Conservation (phyloP, 202 grass and related monocot species). For the Musa balbisiana region DNA sequence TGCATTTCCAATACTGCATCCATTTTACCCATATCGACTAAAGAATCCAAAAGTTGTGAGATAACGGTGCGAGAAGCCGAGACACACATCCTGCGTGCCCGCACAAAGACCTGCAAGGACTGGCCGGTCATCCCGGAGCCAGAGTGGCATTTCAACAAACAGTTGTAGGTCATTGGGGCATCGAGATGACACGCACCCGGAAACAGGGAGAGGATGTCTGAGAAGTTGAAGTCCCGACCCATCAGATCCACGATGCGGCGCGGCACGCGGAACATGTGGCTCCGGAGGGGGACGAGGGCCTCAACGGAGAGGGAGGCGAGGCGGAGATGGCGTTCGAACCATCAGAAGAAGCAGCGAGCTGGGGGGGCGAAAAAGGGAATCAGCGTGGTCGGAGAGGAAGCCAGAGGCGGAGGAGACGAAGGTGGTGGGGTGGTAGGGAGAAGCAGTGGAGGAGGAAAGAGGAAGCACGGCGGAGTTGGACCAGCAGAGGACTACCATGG, state of each 20-base stretch:
- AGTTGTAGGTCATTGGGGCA: neutral
- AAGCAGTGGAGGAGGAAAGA: neutral
- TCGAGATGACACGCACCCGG: neutral
- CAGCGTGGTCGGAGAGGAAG: neutral
- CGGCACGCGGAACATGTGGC: neutral
- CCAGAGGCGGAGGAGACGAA: neutral
- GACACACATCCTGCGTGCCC: neutral
- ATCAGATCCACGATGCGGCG: neutral
- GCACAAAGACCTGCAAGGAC: neutral
- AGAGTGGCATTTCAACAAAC: slow-evolving; percentile 12
- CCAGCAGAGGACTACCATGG: neutral
- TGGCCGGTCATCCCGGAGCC: neutral
- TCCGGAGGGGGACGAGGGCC: neutral
- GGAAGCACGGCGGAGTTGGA: neutral
- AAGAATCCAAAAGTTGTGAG: slow-evolving; percentile 1
- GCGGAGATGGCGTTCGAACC: neutral
- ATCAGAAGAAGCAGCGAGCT: slow-evolving; percentile 2
- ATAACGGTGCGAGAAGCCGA: neutral
- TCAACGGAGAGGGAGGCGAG: slow-evolving; percentile 1
- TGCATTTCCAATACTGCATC: neutral
- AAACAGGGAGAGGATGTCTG: neutral
- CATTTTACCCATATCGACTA: neutral
- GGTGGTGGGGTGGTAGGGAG: neutral
- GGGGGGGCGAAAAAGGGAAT: neutral
- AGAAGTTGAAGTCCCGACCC: neutral